These are phyloP conservation scores for Neoboletus brunneissimus DNA, from an alignment of 768 basidiomycete genomes.

Conservation along the genomic window DNA sequence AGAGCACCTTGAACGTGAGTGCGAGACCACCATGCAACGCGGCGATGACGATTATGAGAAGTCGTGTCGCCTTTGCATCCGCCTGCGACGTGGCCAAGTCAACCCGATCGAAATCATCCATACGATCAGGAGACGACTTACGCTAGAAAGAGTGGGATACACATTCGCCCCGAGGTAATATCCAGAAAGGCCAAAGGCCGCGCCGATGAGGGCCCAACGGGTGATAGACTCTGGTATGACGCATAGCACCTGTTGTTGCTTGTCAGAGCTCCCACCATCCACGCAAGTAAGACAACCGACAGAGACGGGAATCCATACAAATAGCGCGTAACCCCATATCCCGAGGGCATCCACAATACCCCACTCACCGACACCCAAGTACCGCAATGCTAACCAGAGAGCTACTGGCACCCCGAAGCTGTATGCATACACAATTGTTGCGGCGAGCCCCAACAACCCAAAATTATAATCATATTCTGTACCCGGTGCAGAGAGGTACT, in stretches of 20 bases:
- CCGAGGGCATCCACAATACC: constrained; percentile 79
- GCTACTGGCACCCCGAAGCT: constrained; percentile 77
- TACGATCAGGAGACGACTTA: constrained; percentile 38
- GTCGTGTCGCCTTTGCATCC: constrained; percentile 81
- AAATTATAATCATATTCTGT: constrained; percentile 78
- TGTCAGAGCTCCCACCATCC: neutral
- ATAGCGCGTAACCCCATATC: constrained; percentile 79
- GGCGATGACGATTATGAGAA: constrained; percentile 75
- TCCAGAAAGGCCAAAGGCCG: constrained; percentile 78
- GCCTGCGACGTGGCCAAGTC: constrained; percentile 45
- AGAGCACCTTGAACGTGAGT: constrained; percentile 73
- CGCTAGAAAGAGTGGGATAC: constrained; percentile 85
- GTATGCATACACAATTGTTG: constrained; percentile 84
- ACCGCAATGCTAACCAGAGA: constrained; percentile 83
- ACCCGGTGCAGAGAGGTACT: constrained; percentile 70
- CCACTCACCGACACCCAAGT: constrained; percentile 88
- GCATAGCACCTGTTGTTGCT: constrained; percentile 64
- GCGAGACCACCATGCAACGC: constrained; percentile 77
- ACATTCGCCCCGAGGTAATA: constrained; percentile 83
- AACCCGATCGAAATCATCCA: neutral
- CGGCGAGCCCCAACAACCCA: constrained; percentile 75
- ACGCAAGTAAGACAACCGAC: constrained; percentile 40
- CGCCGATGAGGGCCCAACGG: constrained; percentile 74
- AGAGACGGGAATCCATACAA: constrained; percentile 86
- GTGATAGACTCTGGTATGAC: constrained; percentile 81